Conservation (phyloP, 2,329 filamentous ascomycete species). For the Ustilaginoidea virens region DNA sequence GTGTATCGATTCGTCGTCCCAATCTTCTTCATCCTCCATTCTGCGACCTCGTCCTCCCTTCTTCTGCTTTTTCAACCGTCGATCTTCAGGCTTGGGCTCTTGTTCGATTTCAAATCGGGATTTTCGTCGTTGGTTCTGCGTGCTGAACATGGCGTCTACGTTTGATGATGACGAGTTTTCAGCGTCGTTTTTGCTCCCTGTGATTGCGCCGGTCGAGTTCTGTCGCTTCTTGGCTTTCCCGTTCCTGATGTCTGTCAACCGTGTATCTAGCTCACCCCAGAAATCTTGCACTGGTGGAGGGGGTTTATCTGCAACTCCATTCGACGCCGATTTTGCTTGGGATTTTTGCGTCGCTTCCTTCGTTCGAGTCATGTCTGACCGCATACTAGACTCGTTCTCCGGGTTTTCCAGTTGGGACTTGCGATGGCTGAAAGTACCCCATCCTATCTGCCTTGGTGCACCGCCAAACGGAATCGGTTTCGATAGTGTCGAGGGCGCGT, state of each 20-base stretch:
- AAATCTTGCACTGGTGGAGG: conserved; percentile 8
- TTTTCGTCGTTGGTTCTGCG: conserved; percentile 11
- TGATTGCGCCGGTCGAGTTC: neutral
- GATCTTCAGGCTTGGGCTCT: conserved; percentile 6
- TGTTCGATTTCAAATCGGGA: conserved; percentile 17
- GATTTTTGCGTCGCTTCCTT: too few species aligned
- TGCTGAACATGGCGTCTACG: too few species aligned
- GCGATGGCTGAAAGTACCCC: conserved; percentile 10
- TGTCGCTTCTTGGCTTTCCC: conserved; percentile 2
- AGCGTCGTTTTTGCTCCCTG: neutral
- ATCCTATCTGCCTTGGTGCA: conserved; percentile 6
- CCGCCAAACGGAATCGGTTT: conserved; percentile 2
- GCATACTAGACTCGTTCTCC: too few species aligned
- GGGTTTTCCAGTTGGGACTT: conserved; percentile 3
- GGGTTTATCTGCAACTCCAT: too few species aligned
- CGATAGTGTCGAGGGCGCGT: neutral
- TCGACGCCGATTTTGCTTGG: too few species aligned
- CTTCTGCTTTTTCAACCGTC: conserved; percentile 11
- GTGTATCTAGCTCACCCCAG: conserved; percentile 12
- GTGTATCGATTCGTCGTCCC: conserved; percentile 21
- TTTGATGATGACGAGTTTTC: too few species aligned
- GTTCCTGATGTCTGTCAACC: conserved; percentile 7
- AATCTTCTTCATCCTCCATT: conserved; percentile 16
- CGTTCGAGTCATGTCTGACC: neutral
- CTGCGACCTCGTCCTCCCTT: conserved; percentile 8